These are phyloP conservation scores for Nidula microcarpa DNA, from an alignment of 768 basidiomycete genomes.

Conservation along the genomic window DNA sequence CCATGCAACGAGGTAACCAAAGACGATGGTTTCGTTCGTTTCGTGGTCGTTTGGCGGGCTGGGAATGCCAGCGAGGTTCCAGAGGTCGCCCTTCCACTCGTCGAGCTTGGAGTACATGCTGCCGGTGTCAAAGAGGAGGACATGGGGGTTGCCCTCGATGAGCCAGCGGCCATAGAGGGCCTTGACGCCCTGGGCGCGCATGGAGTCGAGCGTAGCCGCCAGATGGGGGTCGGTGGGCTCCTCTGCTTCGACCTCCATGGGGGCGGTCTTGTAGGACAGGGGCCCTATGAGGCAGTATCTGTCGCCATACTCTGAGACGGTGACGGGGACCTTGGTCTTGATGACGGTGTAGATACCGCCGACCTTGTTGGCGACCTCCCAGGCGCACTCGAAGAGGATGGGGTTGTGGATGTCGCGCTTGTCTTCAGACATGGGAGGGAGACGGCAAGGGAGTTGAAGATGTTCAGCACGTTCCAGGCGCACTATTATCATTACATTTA, in stretches of 20 bases:
- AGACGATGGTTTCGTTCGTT: slow-evolving; percentile 97
- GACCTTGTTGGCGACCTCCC: slow-evolving; percentile 99
- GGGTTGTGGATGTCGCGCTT: slow-evolving; percentile 76
- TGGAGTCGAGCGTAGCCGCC: slow-evolving; percentile 68
- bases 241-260: slow-evolving; percentile 96
- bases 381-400: slow-evolving; percentile 91
- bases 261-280: slow-evolving; percentile 96
- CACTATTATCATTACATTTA: too few species aligned
- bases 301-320: slow-evolving; percentile 92
- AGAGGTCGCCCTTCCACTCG: slow-evolving; percentile 98
- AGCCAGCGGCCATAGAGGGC: slow-evolving; percentile 96
- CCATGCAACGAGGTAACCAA: slow-evolving; percentile 98
- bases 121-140: slow-evolving; percentile 94
- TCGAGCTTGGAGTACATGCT: slow-evolving; percentile 85
- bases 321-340: slow-evolving; percentile 99
- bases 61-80: slow-evolving; percentile 98
- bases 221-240: slow-evolving; percentile 84
- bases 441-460: slow-evolving; percentile 5
- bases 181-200: slow-evolving; percentile 91
- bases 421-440: slow-evolving; percentile 27
- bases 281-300: slow-evolving; percentile 96
- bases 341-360: slow-evolving; percentile 99
- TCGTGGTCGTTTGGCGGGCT: slow-evolving; percentile 95
- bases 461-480: too few species aligned
- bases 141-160: slow-evolving; percentile 93